A percentile compares a stretch with the other conserved stretches of the same genome.
These are phyloP conservation scores for Luvunga scandens DNA, from an alignment of 345 rosid genomes.

Conservation along the genomic window DNA sequence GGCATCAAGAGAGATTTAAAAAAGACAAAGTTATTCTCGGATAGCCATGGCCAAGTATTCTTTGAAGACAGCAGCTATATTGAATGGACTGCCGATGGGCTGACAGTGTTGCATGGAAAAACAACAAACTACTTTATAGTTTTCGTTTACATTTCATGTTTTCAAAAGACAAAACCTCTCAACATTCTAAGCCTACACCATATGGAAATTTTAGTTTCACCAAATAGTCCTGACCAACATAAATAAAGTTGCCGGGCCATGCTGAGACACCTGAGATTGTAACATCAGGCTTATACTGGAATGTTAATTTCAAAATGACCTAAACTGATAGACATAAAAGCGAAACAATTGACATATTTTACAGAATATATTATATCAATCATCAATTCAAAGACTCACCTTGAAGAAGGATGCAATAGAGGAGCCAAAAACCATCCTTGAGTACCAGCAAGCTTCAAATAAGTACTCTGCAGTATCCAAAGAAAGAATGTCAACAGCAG, in stretches of 20 bases:
- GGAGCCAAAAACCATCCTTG: slow-evolving; percentile 65
- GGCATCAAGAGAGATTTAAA: background rate
- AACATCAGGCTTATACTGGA: slow-evolving; percentile 1
- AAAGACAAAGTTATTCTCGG: background rate
- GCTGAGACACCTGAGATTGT: background rate
- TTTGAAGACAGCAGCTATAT: background rate
- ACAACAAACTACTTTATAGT: no score
- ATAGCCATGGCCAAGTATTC: background rate
- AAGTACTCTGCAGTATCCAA: slow-evolving; percentile 49
- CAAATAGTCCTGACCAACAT: background rate
- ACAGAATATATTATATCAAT: background rate
- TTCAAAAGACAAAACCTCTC: background rate
- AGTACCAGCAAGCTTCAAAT: slow-evolving; percentile 64
- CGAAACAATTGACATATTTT: background rate
- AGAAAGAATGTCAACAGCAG: slow-evolving; percentile 7
- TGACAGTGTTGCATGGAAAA: no score
- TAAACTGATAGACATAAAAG: background rate
- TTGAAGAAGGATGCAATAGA: slow-evolving; percentile 51
- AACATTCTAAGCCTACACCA: background rate
- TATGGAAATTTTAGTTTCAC: background rate
- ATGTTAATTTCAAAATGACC: background rate
- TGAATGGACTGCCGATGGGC: background rate
- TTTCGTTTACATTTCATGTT: background rate
- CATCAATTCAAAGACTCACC: slow-evolving; percentile 33
- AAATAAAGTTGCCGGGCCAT: background rate